Percentiles rank a stretch among this genome's conserved stretches.
These are phyloP conservation scores for Phytophthora nicotianae DNA, from an alignment of 352 stramenopile species.

Conservation along the genomic window DNA sequence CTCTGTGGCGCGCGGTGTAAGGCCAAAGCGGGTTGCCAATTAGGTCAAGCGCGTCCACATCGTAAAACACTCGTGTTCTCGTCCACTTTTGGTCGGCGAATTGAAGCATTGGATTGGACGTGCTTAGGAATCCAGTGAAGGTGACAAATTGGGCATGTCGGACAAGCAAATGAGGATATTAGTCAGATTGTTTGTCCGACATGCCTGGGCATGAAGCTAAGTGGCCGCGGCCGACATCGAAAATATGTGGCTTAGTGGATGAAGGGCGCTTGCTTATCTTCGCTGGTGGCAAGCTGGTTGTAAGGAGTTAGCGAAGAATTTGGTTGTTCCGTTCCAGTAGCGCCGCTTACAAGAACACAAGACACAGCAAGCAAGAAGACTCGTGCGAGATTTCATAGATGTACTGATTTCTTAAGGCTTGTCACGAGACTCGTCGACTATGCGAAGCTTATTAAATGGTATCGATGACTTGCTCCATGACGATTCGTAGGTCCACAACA, in stretches of 20 bases:
- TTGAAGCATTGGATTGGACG: slow-evolving; percentile 76
- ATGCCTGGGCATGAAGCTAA: slow-evolving; percentile 79
- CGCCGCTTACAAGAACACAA: slow-evolving; percentile 81
- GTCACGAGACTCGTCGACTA: background rate
- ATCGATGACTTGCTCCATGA: slow-evolving; percentile 3
- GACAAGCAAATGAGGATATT: slow-evolving; percentile 92
- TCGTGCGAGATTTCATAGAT: background rate
- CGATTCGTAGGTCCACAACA: background rate
- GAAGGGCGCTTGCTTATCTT: slow-evolving; percentile 89
- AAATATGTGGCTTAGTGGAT: slow-evolving; percentile 56
- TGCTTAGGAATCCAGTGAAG: slow-evolving; percentile 82
- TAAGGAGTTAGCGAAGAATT: slow-evolving; percentile 80
- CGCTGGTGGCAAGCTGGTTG: slow-evolving; percentile 79
- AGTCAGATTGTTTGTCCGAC: slow-evolving; percentile 75
- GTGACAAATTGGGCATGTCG: slow-evolving; percentile 78
- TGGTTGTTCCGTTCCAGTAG: slow-evolving; percentile 37
- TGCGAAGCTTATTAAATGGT: background rate
- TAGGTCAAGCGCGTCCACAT: slow-evolving; percentile 84
- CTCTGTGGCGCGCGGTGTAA: no score
- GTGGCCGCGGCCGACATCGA: slow-evolving; percentile 84
- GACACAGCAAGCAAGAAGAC: slow-evolving; percentile 48
- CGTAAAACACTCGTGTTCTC: slow-evolving; percentile 90
- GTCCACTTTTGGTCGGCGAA: slow-evolving; percentile 77
- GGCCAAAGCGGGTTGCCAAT: no score
- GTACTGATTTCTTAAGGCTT: background rate